Base-by-base conservation (phyloP, 805 yeast species). In the Maudiozyma barnettii region DNA sequence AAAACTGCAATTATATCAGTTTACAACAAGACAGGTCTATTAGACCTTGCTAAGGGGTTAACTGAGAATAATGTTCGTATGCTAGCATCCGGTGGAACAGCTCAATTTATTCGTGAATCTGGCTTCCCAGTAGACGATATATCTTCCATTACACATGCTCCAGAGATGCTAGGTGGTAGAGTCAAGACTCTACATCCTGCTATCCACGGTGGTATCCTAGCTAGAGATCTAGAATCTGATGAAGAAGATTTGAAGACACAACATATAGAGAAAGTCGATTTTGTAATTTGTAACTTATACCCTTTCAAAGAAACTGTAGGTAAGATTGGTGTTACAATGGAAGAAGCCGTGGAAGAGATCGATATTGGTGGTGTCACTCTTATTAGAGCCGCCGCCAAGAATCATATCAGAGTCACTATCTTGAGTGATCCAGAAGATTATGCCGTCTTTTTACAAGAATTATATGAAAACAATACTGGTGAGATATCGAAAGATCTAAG, bases 161-260 rank as follows among this genome's bases (percentile, higher is more conserved):
- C 99, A 45, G 99, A 93, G 71, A 93, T 93, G 96, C 76, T 93
- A 57, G 96, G 97, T 53, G 99, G 99, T 54, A 80, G 99, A 71
- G 99, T 93, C 59, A 93, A 93, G 75, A 93, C 99, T 50, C 76
- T 93, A 60, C 99, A 93, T 67, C 99, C 99, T 38, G 99, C 98
- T 29, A 96, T 93, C 52, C 99, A 93, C 68, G 99, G 96, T 60
- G 95, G 95, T 64, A 93, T 93, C 61, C 77, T 93, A 57, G 98
- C 99, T 45, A 81, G 98, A 73, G 79, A 93, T 71, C 77, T 88
- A 66, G 95, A 85, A 58, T 74, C 84, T 54, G 99, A 93, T 70
- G 95, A 89, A 70, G 72, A 79, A 59, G 99, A 93, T 67, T 79
- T 93, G 64, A 76, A 76, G 45, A 84, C 81, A 45, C 97, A 91